A percentile compares a stretch with the other conserved stretches of the same genome.
phyloP scores from a whole-genome alignment of 805 yeast species.

The Cyberlindnera nakhonratchasimensis region DNA sequence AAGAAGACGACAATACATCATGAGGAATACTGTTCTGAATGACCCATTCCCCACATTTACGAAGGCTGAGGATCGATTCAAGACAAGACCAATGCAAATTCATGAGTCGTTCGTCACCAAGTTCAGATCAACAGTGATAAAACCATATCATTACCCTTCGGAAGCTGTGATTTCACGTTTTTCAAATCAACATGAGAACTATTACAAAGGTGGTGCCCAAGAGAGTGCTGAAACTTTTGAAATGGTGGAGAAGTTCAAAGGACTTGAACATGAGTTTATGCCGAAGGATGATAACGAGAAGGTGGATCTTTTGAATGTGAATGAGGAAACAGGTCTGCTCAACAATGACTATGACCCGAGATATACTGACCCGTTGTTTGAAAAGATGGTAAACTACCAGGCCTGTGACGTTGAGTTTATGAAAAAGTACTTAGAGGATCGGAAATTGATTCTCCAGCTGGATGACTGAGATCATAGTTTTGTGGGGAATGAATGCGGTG shows the following conservation, averaged over 20 bases:
- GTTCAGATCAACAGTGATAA: constrained; percentile 17
- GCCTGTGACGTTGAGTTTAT: constrained; percentile 15
- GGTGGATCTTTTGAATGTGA: constrained; percentile 8
- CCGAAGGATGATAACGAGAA: background rate
- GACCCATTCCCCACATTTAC: constrained; percentile 23
- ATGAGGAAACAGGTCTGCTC: constrained; percentile 12
- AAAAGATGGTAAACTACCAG: constrained; percentile 14
- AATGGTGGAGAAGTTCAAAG: constrained; percentile 2
- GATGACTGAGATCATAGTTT: too few relatives aligned
- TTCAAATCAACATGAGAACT: background rate
- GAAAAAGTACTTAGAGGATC: constrained; percentile 18
- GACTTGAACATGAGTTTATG: constrained; percentile 3
- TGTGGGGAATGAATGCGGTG: too few relatives aligned
- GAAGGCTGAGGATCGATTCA: constrained; percentile 15
- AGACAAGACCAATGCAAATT: constrained; percentile 19
- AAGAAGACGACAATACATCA: constrained; percentile 19
- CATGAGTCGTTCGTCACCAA: constrained; percentile 20
- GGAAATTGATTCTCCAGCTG: constrained; percentile 14
- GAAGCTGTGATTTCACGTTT: constrained; percentile 6
- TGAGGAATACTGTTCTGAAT: constrained; percentile 20
- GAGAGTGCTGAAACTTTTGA: constrained; percentile 1
- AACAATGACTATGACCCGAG: constrained; percentile 24
- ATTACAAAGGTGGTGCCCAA: constrained; percentile 8
- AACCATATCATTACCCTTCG: constrained; percentile 20
- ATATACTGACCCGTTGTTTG: constrained; percentile 20